These are phyloP conservation scores for Knufia petricola DNA, from an alignment of 2,329 filamentous ascomycete genomes.

Conservation along the genomic window DNA sequence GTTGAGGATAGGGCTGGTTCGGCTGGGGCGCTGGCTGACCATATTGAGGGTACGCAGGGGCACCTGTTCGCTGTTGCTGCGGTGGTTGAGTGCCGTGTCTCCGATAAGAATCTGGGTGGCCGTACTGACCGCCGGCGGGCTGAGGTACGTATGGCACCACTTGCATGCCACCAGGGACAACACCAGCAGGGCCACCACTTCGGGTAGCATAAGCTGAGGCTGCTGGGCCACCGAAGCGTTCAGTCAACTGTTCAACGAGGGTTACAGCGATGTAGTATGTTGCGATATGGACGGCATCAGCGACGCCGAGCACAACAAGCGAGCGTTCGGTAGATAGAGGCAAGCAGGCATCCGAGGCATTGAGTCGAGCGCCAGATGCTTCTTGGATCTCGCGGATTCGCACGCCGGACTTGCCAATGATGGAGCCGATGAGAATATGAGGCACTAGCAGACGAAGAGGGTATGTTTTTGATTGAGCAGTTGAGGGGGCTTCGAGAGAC, in stretches of 20 bases:
- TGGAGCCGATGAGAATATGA: conserved; percentile 94
- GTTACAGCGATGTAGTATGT: conserved; percentile 98
- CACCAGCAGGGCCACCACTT: conserved; percentile 83
- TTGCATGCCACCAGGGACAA: conserved; percentile 95
- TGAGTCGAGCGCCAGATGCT: conserved; percentile 87
- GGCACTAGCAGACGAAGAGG: conserved; percentile 90
- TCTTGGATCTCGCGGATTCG: conserved; percentile 98
- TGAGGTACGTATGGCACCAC: conserved; percentile 97
- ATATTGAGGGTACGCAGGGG: conserved; percentile 35
- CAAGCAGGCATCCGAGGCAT: conserved; percentile 89
- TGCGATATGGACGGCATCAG: conserved; percentile 95
- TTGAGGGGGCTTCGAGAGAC: conserved; percentile 76
- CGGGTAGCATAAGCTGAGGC: conserved; percentile 97
- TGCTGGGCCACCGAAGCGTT: conserved; percentile 88
- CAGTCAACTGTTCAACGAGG: conserved; percentile 92
- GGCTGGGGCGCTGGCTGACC: conserved; percentile 46
- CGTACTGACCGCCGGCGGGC: conserved; percentile 83
- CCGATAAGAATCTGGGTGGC: conserved; percentile 74
- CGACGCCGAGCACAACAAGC: conserved; percentile 94
- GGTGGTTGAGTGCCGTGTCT: conserved; percentile 61
- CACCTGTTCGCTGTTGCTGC: conserved; percentile 58
- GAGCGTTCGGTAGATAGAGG: conserved; percentile 93
- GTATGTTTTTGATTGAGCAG: conserved; percentile 91
- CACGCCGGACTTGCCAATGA: conserved; percentile 93
- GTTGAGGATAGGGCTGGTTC: conserved; percentile 30